These are phyloP conservation scores for Starmerella vaccinii DNA, from an alignment of 805 yeast species.

Conservation along the genomic window DNA sequence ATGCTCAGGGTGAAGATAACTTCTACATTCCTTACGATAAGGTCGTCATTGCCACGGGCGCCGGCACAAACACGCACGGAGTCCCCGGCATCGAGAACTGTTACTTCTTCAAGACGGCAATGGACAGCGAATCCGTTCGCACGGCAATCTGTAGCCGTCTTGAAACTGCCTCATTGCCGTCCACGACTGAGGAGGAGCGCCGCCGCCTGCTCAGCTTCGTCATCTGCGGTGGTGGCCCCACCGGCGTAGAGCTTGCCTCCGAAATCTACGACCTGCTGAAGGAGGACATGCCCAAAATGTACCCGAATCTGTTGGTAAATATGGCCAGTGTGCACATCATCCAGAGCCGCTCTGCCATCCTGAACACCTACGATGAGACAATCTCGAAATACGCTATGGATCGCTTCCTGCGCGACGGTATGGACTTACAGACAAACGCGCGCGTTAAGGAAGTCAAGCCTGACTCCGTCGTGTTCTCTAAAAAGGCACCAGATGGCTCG, in stretches of 20 bases:
- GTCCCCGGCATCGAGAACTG: constrained; percentile 58
- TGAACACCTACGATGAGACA: constrained; percentile 58
- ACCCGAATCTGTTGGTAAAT: constrained; percentile 52
- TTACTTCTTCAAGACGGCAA: constrained; percentile 53
- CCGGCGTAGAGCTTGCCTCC: constrained; percentile 67
- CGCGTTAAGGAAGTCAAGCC: constrained; percentile 50
- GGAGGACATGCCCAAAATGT: constrained; percentile 49
- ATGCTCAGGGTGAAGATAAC: constrained; percentile 30
- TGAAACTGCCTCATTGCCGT: constrained; percentile 56
- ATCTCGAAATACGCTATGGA: constrained; percentile 56
- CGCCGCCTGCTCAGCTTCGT: constrained; percentile 52
- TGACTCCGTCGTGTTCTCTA: constrained; percentile 50
- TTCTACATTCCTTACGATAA: constrained; percentile 66
- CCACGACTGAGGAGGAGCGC: constrained; percentile 54
- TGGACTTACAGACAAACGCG: constrained; percentile 54
- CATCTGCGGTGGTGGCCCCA: constrained; percentile 67
- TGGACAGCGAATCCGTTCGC: constrained; percentile 50
- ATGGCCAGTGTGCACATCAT: constrained; percentile 57
- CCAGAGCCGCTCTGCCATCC: constrained; percentile 56
- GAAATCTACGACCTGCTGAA: constrained; percentile 57
- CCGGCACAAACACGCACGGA: constrained; percentile 59
- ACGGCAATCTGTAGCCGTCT: constrained; percentile 45
- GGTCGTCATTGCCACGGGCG: constrained; percentile 58
- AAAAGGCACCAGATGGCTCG: constrained; percentile 35
- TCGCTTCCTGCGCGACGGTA: constrained; percentile 51